Evolutionary conservation across 2,329 filamentous ascomycete genomes (phyloP), one percentile per base, ranked within the genome.

Genomic region (Cercospora citrullina): DNA sequence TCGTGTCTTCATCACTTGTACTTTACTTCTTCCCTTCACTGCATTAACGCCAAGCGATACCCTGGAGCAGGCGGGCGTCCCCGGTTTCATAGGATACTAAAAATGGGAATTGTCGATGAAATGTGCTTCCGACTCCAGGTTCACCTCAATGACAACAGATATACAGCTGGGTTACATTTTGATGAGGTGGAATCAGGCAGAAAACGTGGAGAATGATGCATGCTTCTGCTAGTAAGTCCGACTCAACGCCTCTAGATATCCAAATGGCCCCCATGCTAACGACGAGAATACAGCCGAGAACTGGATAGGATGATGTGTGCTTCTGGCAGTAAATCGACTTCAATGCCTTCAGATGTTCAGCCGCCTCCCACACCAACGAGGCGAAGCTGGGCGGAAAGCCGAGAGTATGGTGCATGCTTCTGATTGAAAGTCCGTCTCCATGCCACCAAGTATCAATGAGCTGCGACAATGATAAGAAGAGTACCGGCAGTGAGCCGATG

Each of bases 1-100:
- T 39, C 36, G 5, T 39, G 36, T 16, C 53, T 28, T 28, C 53
- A 18, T 58, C 53, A 26, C 45, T 51, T 51, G 45, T 51, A 51
- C 18, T 51, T 26, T 23, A 23, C 9, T 51, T 16, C 36, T 39
- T 51, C 18, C 21, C 45, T 51, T 60, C 30, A 60, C 57, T 60
- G 28, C 57, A 39, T 60, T 59, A 18, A 61, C 23, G 59, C 36
- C 36, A 42, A 48, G 59, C 59, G 59, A 61, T 61, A 61, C 59
- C 59, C 59, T 39, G 59, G 33, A 42, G 59, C 59, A 45, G 59
- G 36, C 59, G 36, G 59, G 59, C 53, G 53, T 30, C 30, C 26
- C 31, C 53, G 28, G 1, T 42, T 42, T 61, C 21, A 26, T 26
- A 45, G 18, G 26, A 26, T 14, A 30, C 8, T 45, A 16, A 48